Base-by-base conservation (phyloP, 2,329 filamentous ascomycete species). In the Trichoderma atroviride region DNA sequence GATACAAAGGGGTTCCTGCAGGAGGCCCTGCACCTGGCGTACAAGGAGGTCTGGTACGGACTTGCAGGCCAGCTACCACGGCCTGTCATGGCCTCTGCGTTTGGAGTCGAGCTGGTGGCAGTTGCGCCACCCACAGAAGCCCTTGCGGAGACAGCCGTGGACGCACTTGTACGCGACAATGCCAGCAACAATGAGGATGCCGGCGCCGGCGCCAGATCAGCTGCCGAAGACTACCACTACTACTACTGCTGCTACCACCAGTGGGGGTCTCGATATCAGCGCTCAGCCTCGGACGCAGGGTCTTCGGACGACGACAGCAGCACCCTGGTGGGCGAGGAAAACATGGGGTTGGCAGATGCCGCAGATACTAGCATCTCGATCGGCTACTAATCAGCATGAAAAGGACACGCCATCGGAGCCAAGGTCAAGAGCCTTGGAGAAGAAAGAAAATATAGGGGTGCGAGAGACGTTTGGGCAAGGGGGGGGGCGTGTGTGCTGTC, bases 21-120 rank as follows among this genome's bases (percentile, higher is more conserved):
- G 11, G 76, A 80, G 69, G 68, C 74, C 9, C 62, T 79, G 29
- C 68, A 71, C 47, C 77, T 79, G 70, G 77, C 74, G 7, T 77
- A 80, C 69, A 68, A 65, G 14, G 74, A 79, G 67, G 74, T 75
- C 13, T 76, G 71, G 71, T 73, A 77, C 37, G 73, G 74, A 7
- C 35, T 79, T 31, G 72, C 70, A 24, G 76, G 76, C 33, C 77
- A 78, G 66, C 71, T 78, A 7, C 77, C 77, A 11, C 74, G 77
- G 19, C 78, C 78, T 1, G 74, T 79, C 56, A 72, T 75, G 56
- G 73, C 64, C 16, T 75, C 74, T 13, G 71, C 69, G 3, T 73
- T 70, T 57, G 74, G 73, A 5, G 65, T 72, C 24, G 70, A 71
- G 50, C 52, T 73, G 31, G 47, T 50, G 27, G n/a, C 22, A 47